phyloP scores from a whole-genome alignment of 73 alveolate genomes.

The Blepharisma japonicum region DNA sequence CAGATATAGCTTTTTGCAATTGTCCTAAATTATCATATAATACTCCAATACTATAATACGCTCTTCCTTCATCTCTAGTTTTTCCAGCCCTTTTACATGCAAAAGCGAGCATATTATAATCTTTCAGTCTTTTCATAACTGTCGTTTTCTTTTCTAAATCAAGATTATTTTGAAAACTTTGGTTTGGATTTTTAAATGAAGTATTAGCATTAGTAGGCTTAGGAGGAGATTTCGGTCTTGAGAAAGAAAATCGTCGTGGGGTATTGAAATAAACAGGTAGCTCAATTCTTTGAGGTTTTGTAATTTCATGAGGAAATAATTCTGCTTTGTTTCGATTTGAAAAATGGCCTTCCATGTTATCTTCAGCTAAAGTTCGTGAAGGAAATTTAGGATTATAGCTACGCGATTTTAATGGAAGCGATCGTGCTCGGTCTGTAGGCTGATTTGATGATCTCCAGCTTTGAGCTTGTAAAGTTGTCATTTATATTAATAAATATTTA shows the following conservation, averaged over 20 bases:
- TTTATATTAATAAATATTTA: too few species aligned
- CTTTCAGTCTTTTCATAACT: slow-evolving; percentile 72
- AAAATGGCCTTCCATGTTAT: slow-evolving; percentile 25
- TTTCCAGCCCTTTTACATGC: slow-evolving; percentile 92
- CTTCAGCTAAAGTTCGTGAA: slow-evolving; percentile 28
- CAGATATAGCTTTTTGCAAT: slow-evolving; percentile 62
- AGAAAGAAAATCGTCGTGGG: slow-evolving; percentile 45
- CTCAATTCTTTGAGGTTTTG: slow-evolving; percentile 74
- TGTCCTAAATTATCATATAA: slow-evolving; percentile 74
- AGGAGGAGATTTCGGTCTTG: slow-evolving; percentile 43
- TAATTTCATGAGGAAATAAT: slow-evolving; percentile 1
- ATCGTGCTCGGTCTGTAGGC: background rate
- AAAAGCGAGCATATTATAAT: slow-evolving; percentile 77
- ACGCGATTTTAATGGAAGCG: background rate
- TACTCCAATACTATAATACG: slow-evolving; percentile 85
- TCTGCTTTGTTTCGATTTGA: background rate
- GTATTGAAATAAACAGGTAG: slow-evolving; percentile 82
- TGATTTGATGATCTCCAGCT: too few species aligned
- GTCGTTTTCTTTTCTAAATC: slow-evolving; percentile 58
- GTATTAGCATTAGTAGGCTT: too few species aligned
- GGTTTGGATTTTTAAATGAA: background rate
- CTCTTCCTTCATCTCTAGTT: slow-evolving; percentile 87
- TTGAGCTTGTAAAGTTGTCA: too few species aligned
- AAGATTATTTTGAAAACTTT: slow-evolving; percentile 16
- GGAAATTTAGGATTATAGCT: slow-evolving; percentile 13